Base-by-base conservation (phyloP, 805 yeast genomes). In the Lachancea mirantina region DNA sequence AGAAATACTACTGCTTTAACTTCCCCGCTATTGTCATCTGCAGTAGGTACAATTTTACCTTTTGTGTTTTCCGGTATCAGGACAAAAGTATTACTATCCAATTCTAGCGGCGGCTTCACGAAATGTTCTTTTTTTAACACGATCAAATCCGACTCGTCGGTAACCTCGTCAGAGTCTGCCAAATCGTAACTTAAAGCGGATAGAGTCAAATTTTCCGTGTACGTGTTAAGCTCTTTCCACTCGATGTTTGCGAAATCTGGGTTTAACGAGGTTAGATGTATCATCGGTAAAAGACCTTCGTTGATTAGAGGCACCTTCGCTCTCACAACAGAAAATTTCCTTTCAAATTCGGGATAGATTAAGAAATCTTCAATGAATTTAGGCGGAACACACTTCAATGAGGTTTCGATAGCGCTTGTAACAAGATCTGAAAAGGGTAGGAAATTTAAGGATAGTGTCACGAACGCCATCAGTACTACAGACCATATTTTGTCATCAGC, bases 291-390 rank as follows among this genome's bases (percentile, higher is more conserved):
- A 11, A 84, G 53, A 2, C 75, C 58, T 21, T 68, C 64, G 6
- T 50, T 38, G n/a, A 59, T 47, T 2, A 68, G 50, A 0, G 97
- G 97, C 40, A 84, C 70, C 48, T 88, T 85, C 0, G 92, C 79
- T 40, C 78, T 67, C 1, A 84, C 59, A 17, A 84, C 20, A 5
- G 46, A 40, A 3, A 64, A 42, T 24, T 59, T 48, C 23, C 50
- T 51, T 31, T 61, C 59, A 19, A 61, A 58, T 31, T 51, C 46
- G 19, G 52, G 52, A 32, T 55, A 52, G 1, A 54, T 46, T 28
- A 65, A 49, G 34, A 65, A 62, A 30, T 51, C 50, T 31, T 65
- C 70, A n/a, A 62, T 51, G 26, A 61, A 62, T 6, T 57, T 49
- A n/a, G 42, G 34, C 28, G 68, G 66, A 1, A 62, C 50, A 10